Base-by-base conservation (phyloP, 2,329 filamentous ascomycete genomes). In the Leptographium lundbergii region DNA sequence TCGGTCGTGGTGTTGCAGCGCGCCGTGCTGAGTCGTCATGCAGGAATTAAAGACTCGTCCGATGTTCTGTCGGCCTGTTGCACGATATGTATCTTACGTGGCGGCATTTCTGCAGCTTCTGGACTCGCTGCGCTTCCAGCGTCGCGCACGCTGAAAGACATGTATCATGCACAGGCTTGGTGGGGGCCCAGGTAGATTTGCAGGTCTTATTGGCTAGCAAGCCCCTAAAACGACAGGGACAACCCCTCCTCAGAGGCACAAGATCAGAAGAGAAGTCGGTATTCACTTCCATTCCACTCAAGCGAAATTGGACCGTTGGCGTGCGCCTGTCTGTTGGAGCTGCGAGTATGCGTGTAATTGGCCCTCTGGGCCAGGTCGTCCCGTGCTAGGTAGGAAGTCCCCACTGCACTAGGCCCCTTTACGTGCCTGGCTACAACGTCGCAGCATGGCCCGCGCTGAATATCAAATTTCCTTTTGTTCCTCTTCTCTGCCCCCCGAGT, bases 401-500 rank as follows among this genome's bases (percentile, higher is more conserved):
- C 58, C 58, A 59, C 58, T 7, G 42, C 36, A 47, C 56, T 57
- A 60, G 42, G 14, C 50, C 17, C 7, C 6, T 52, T 34, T 54
- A 6, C 13, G 34, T 19, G 36, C n/a, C 51, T 45, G 48, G 53
- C 56, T 60, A 57, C 61, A 51, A 62, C 59, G 32, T 25, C 24
- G 17, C 60, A 51, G 17, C 25, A 51, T 47, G 47, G 54, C 13
- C 52, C 59, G n/a, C 54, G 29, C 57, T 47, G 48, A 59, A 54
- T 27, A 59, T 59, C 59, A 39, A 62, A 59, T 62, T 62, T 59
- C 61, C 60, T 54, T 62, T 59, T 32, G 19, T 54, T 56, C 52
- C 22, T 48, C 29, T 53, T 45, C 29, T 29, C 42, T 55, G 10
- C 2, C 27, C 42, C 22, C 29, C 36, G 10, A n/a, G 53, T 36